Percentiles rank a stretch among this genome's conserved stretches.
Evolutionary conservation across 345 rosid species (phyloP).

Genomic region (Fremontodendron californicum): DNA sequence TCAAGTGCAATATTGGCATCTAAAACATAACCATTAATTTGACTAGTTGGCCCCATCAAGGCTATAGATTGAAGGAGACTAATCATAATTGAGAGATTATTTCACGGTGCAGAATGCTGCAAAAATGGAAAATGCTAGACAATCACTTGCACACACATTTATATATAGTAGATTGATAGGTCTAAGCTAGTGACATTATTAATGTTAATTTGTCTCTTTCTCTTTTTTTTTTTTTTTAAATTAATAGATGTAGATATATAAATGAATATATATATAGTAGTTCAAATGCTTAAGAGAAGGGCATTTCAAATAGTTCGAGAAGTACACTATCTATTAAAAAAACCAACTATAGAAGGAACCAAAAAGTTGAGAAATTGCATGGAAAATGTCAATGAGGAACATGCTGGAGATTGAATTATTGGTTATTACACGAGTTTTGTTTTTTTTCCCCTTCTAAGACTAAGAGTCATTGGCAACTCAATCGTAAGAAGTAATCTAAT

Average conservation of each 20-base stretch:
- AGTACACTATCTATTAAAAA: not conserved
- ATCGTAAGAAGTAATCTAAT: not conserved
- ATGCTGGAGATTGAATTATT: not conserved
- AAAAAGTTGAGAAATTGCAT: not conserved
- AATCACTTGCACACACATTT: not conserved
- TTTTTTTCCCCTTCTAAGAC: not conserved
- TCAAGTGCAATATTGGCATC: not conserved
- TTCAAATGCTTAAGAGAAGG: not conserved
- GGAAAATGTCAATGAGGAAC: not conserved
- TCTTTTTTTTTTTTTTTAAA: not conserved
- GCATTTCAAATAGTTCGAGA: not conserved
- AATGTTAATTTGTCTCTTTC: not conserved
- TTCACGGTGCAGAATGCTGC: not conserved
- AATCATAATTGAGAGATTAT: not conserved
- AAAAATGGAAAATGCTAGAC: not conserved
- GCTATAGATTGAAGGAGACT: not conserved
- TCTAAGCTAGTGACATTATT: not conserved
- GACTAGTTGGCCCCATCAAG: not conserved
- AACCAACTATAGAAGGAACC: not conserved
- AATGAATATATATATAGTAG: too few relatives aligned
- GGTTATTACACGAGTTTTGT: not conserved
- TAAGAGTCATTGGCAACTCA: not conserved
- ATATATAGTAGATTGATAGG: not conserved
- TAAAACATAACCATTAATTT: not conserved
- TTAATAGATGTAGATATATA: not conserved